phyloP scores from a whole-genome alignment of 371 early-diverging fungal species.

The Chytridium lagenaria region DNA sequence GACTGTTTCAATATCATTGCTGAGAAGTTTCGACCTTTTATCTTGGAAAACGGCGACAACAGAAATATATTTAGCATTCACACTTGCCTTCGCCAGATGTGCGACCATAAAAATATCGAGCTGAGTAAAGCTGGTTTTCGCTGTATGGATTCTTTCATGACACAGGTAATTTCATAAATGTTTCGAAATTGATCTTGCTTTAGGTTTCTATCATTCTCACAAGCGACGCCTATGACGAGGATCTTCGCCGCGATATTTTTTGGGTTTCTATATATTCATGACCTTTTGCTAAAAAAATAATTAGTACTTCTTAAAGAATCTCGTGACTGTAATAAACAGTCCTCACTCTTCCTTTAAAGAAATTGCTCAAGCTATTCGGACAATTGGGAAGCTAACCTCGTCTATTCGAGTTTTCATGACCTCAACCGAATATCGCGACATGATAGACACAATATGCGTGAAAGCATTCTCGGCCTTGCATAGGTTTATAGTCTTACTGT shows the following conservation, averaged over 20 bases:
- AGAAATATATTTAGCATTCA: constrained; percentile 49
- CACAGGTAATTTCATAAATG: constrained; percentile 48
- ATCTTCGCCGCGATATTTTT: constrained; percentile 5
- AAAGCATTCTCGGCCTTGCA: neutral
- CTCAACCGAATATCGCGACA: constrained; percentile 50
- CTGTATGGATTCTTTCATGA: constrained; percentile 60
- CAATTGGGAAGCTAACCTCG: constrained; percentile 74
- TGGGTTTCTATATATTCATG: constrained; percentile 10
- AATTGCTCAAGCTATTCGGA: constrained; percentile 71
- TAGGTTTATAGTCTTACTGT: neutral
- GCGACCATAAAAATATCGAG: constrained; percentile 59
- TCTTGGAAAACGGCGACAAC: constrained; percentile 42
- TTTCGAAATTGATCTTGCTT: neutral
- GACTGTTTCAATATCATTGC: constrained; percentile 63
- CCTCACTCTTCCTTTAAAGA: constrained; percentile 51
- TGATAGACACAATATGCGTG: constrained; percentile 46
- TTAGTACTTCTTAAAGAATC: constrained; percentile 65
- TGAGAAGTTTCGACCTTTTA: constrained; percentile 49
- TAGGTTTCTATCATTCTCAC: constrained; percentile 48
- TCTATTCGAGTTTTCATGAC: constrained; percentile 59
- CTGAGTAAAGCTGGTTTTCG: constrained; percentile 59
- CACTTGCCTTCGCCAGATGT: constrained; percentile 50
- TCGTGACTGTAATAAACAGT: constrained; percentile 46
- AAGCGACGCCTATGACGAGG: constrained; percentile 35
- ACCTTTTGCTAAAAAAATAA: constrained; percentile 46